Percentiles rank a stretch among this genome's conserved stretches.
phyloP scores from a whole-genome alignment of 805 yeast species.

The Candida germanica region DNA sequence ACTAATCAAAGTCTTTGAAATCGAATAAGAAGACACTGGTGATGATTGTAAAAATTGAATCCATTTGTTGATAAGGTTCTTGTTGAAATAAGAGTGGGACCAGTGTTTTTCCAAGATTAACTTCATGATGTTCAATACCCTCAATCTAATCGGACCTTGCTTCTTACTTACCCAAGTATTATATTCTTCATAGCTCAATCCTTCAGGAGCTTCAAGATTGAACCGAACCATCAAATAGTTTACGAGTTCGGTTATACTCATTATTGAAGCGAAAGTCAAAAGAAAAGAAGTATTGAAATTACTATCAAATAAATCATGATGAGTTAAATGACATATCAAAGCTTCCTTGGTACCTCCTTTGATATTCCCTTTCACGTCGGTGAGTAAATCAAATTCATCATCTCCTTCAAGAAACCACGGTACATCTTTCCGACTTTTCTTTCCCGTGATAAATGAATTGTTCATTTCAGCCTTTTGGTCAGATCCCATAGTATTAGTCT shows the following conservation, averaged over 20 bases:
- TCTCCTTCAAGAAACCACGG: slow-evolving; percentile 78
- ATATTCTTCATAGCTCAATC: slow-evolving; percentile 78
- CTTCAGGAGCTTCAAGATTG: slow-evolving; percentile 79
- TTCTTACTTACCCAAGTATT: slow-evolving; percentile 72
- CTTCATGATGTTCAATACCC: slow-evolving; percentile 66
- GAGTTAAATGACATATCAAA: slow-evolving; percentile 74
- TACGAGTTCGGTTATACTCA: slow-evolving; percentile 62
- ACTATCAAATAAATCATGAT: slow-evolving; percentile 61
- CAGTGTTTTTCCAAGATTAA: slow-evolving; percentile 67
- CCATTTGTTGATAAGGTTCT: slow-evolving; percentile 37
- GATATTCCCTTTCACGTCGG: slow-evolving; percentile 66
- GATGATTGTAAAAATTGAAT: slow-evolving; percentile 21
- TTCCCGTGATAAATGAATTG: slow-evolving; percentile 20
- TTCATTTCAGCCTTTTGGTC: slow-evolving; percentile 31
- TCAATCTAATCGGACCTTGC: slow-evolving; percentile 60
- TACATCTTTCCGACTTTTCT: slow-evolving; percentile 35
- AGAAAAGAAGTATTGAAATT: slow-evolving; percentile 67
- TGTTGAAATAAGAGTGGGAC: slow-evolving; percentile 57
- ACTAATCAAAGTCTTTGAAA: slow-evolving; percentile 24
- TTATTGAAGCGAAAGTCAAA: slow-evolving; percentile 72
- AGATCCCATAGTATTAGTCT: slow-evolving; percentile 38
- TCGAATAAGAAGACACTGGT: slow-evolving; percentile 20
- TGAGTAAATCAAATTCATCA: slow-evolving; percentile 51
- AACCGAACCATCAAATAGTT: slow-evolving; percentile 61
- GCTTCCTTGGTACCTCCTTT: slow-evolving; percentile 85